phyloP scores from a whole-genome alignment of 257 asterid species.

The Solanum boliviense region DNA sequence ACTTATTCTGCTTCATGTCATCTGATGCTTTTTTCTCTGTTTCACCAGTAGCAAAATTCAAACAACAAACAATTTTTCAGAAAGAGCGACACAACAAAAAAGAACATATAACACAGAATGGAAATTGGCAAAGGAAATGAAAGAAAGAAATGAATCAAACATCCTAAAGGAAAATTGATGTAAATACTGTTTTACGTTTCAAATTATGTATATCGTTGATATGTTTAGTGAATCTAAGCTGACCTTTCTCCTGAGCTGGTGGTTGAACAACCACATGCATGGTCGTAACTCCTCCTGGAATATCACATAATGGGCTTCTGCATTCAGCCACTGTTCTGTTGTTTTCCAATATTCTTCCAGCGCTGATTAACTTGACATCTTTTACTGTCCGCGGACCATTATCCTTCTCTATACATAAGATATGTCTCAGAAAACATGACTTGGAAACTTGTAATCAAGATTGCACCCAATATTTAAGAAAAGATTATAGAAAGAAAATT shows the following conservation, averaged over 20 bases:
- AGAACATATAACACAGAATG: not conserved
- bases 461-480: not conserved
- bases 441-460: not conserved
- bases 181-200: not conserved
- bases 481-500: not conserved
- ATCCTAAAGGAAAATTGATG: not conserved
- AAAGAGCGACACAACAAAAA: not conserved
- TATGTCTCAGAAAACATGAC: not conserved
- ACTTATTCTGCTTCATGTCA: constrained; percentile 44
- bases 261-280: constrained; percentile 86
- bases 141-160: not conserved
- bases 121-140: not conserved
- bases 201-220: not conserved
- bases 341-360: constrained; percentile 81
- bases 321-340: constrained; percentile 68
- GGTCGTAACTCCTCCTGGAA: constrained; percentile 75
- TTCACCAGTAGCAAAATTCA: not conserved
- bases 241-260: constrained; percentile 55
- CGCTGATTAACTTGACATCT: constrained; percentile 74
- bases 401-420: constrained; percentile 45
- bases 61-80: not conserved
- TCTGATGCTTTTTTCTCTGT: constrained; percentile 43
- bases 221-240: not conserved
- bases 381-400: constrained; percentile 61
- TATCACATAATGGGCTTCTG: constrained; percentile 60